Evolutionary conservation across 2,329 filamentous ascomycete genomes (phyloP).

Genomic region (Phyllosticta citriasiana): DNA sequence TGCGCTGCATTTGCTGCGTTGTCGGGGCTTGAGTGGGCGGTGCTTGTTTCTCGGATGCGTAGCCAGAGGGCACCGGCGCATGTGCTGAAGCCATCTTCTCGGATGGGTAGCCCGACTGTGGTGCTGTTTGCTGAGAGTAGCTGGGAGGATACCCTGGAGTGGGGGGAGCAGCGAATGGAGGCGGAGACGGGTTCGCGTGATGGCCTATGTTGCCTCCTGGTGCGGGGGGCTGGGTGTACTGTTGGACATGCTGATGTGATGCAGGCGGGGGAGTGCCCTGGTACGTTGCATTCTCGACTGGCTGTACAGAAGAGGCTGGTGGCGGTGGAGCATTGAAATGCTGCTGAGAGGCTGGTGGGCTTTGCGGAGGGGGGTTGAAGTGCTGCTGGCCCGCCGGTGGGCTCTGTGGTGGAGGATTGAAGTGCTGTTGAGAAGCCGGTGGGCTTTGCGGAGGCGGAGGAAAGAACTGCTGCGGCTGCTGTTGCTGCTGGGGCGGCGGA

Average conservation of each 20-base stretch:
- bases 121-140: background rate
- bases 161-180: constrained; percentile 8
- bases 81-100: constrained; percentile 1
- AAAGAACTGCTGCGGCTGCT: constrained; percentile 14
- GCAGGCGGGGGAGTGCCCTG: constrained; percentile 17
- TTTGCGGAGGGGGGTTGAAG: constrained; percentile 25
- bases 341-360: background rate
- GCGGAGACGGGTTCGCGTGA: constrained; percentile 12
- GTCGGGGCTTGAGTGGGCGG: background rate
- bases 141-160: constrained; percentile 19
- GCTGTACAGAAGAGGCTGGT: constrained; percentile 5
- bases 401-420: constrained; percentile 26
- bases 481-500: constrained; percentile 11
- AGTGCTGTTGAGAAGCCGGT: constrained; percentile 26
- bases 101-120: constrained; percentile 6
- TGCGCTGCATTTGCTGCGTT: background rate
- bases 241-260: constrained; percentile 17
- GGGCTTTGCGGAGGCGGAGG: constrained; percentile 17
- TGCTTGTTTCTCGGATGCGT: background rate
- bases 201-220: constrained; percentile 19
- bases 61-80: constrained; percentile 3
- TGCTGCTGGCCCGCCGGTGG: constrained; percentile 21
- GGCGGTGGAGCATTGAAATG: constrained; percentile 23
- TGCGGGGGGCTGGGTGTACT: constrained; percentile 25
- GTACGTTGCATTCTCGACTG: background rate